Conservation (phyloP, 345 rosid genomes). For the Xanthoceras sorbifolium region DNA sequence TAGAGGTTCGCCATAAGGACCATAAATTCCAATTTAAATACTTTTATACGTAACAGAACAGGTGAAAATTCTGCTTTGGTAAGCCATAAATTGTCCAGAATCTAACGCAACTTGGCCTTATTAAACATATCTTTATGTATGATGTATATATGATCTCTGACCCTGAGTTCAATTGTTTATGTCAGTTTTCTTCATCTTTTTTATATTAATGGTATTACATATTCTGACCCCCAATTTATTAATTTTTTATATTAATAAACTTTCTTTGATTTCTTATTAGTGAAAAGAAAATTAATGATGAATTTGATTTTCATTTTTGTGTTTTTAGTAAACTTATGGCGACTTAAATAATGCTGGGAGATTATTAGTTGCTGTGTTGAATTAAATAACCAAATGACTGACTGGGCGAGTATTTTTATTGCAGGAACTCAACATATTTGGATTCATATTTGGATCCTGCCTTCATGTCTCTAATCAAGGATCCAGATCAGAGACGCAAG, state of each 20-base stretch:
- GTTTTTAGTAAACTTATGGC: background rate
- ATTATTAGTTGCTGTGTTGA: background rate
- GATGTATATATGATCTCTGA: background rate
- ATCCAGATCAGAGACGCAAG: constrained; percentile 89
- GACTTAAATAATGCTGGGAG: too few relatives aligned
- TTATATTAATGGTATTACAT: background rate
- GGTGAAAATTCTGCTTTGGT: background rate
- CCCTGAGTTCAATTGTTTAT: background rate
- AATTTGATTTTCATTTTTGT: background rate
- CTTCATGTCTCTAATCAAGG: constrained; percentile 93
- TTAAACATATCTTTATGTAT: background rate
- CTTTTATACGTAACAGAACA: background rate
- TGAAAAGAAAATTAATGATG: background rate
- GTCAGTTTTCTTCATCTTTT: background rate
- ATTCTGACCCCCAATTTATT: background rate
- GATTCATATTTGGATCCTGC: constrained; percentile 96
- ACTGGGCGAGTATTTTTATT: constrained; percentile 28
- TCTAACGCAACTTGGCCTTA: background rate
- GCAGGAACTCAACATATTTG: constrained; percentile 77
- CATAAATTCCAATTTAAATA: background rate
- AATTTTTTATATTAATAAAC: too few relatives aligned
- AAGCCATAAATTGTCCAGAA: background rate
- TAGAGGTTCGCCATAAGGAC: background rate
- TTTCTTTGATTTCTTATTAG: background rate
- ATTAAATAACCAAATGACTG: constrained; percentile 2